Evolutionary conservation across 345 rosid species (phyloP), one percentile per base, ranked within the genome.

Genomic region (Euclidium syriacum): DNA sequence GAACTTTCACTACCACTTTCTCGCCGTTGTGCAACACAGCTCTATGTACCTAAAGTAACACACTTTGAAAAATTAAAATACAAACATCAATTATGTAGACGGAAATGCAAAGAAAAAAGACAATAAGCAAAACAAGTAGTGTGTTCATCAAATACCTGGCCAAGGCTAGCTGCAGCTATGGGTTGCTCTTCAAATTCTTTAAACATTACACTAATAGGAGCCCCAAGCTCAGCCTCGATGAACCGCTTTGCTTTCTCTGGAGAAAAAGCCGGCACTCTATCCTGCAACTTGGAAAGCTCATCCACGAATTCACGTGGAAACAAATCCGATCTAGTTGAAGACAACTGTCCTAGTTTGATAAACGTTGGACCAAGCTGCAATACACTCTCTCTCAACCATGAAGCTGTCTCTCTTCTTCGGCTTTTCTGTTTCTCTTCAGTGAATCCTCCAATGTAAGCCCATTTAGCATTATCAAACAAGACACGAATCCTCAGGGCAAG

Each of bases 131-230:
- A 36, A 22, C 34, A 33, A 32, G 54, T 20, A 57, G 35, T 16
- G 16, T 46, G 14, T 14, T 23, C n/a, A 64, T 74, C 75, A 75
- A 81, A 74, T 78, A 91, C 98, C 91, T 91, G 98, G 71, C 98
- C 98, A 82, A 91, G 98, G 73, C 96, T 91, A 78, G 98, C 98
- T 34, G 97, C 98, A 64, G 98, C 98, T 56, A 92, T 81, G n/a
- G 98, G 96, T 65, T 44, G 82, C 43, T 92, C 96, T 78, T 92
- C 98, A 67, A 92, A 87, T 65, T 78, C 91, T 80, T 77, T 85
- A 63, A 66, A 92, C 71, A 92, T 63, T 36, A 80, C 54, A 43
- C 79, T 67, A 3, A 92, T 72, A 6, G 97, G 78, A 73, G 90
- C 87, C 58, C 95, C 98, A 58, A 92, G 79, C 71, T 92, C 98